These are phyloP conservation scores for Suillus fuscotomentosus DNA, from an alignment of 768 basidiomycete species.

Conservation along the genomic window DNA sequence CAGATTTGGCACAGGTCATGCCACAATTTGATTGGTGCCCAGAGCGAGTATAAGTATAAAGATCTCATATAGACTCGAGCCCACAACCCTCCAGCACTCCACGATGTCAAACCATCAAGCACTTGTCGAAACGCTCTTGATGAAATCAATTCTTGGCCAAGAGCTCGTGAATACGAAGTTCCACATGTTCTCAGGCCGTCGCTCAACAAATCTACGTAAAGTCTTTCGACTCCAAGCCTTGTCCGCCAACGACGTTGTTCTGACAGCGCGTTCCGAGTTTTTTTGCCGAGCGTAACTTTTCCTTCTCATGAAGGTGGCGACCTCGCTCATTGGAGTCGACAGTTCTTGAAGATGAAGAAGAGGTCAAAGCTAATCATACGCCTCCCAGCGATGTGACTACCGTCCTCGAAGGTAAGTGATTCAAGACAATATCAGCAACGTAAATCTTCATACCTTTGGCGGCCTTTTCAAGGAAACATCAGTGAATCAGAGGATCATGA, in stretches of 20 bases:
- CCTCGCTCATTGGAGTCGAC: neutral
- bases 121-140: slow-evolving; percentile 18
- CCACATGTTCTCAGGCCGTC: slow-evolving; percentile 25
- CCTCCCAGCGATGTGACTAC: no score
- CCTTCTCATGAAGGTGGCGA: neutral
- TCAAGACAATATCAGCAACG: neutral
- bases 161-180: slow-evolving; percentile 30
- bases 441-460: neutral
- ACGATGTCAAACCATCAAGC: slow-evolving; percentile 10
- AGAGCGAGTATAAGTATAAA: no score
- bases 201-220: slow-evolving; percentile 12
- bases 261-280: slow-evolving; percentile 26
- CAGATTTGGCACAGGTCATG: no score
- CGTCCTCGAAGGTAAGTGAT: neutral
- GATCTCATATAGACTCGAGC: neutral
- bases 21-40: no score
- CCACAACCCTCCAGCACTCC: neutral
- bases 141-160: slow-evolving; percentile 25
- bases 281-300: slow-evolving; percentile 24
- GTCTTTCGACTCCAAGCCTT: slow-evolving; percentile 21
- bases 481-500: slow-evolving; percentile 9
- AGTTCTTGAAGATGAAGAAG: slow-evolving; percentile 28
- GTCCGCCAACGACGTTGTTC: slow-evolving; percentile 26
- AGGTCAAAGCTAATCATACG: neutral
- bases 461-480: slow-evolving; percentile 4